Conservation (phyloP, 192 early-diverging fungal species). For the Coemansia reversa region DNA sequence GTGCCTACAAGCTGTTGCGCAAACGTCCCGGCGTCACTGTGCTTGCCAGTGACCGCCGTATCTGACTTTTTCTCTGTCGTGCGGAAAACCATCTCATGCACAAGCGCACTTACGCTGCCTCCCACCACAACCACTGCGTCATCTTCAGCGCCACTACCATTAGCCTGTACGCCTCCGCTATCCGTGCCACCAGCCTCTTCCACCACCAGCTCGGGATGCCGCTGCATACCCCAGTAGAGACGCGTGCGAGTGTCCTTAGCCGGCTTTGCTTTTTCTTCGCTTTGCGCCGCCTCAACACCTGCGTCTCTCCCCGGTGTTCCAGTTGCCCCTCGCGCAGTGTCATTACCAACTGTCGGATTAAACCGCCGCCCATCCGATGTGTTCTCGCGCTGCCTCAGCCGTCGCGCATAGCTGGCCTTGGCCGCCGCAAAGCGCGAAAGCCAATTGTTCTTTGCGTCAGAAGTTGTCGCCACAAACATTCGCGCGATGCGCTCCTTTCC, state of each 20-base stretch:
- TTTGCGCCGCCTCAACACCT: conserved; percentile 9
- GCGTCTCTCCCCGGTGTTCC: conserved; percentile 19
- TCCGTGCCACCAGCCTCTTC: background rate
- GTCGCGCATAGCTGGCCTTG: conserved; percentile 54
- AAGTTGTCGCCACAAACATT: conserved; percentile 58
- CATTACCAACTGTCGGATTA: conserved; percentile 11
- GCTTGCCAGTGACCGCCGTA: background rate
- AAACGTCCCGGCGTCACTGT: conserved; percentile 14
- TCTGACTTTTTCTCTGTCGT: conserved; percentile 21
- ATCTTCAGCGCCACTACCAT: background rate
- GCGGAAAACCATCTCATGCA: conserved; percentile 64
- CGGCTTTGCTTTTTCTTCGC: conserved; percentile 34
- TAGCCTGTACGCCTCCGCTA: background rate
- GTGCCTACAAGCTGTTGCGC: conserved; percentile 36
- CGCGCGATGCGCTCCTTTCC: conserved; percentile 54
- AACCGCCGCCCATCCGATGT: conserved; percentile 20
- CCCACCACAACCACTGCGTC: conserved; percentile 33
- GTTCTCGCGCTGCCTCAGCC: conserved; percentile 49
- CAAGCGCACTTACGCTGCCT: conserved; percentile 56
- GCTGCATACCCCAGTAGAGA: conserved; percentile 57
- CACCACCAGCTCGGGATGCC: conserved; percentile 58
- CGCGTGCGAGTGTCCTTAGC: conserved; percentile 42
- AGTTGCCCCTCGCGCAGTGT: conserved; percentile 8
- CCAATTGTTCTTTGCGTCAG: conserved; percentile 57
- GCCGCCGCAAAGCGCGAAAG: conserved; percentile 55